Conservation (phyloP, 2,329 filamentous ascomycete genomes). For the Xylaria sp. region DNA sequence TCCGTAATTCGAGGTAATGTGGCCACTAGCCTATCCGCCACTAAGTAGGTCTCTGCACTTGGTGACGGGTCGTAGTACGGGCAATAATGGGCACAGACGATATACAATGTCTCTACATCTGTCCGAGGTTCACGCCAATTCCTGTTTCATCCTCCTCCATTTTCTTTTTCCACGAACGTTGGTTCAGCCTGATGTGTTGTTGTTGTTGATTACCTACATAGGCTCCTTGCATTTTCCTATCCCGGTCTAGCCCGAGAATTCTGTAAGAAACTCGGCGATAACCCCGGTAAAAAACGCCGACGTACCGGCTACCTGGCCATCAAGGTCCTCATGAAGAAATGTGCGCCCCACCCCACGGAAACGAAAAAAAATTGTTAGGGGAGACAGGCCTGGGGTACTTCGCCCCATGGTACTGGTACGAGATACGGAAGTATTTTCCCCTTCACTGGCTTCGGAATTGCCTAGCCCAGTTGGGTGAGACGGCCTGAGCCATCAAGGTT, state of each 20-base stretch:
- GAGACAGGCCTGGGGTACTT: neutral
- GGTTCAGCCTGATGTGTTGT: neutral
- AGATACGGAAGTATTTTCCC: neutral
- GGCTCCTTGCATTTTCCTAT: neutral
- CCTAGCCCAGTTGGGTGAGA: neutral
- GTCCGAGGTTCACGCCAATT: neutral
- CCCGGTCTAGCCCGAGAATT: neutral
- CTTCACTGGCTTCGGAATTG: neutral
- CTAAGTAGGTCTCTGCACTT: no score
- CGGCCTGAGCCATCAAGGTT: neutral
- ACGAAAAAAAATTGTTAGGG: neutral
- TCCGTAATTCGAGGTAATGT: no score
- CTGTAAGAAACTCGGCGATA: neutral
- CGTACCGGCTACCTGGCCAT: slow-evolving; percentile 18
- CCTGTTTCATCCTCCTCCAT: neutral
- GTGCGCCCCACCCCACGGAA: neutral
- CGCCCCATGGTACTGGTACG: neutral
- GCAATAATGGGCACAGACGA: neutral
- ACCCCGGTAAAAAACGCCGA: neutral
- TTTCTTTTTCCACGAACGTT: neutral
- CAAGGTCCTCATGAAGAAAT: slow-evolving; percentile 25
- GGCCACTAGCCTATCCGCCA: no score
- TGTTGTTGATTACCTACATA: neutral
- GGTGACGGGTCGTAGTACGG: no score
- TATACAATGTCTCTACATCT: neutral